A percentile compares a stretch with the other conserved stretches of the same genome.
These are phyloP conservation scores for Eimeria maxima DNA, from an alignment of 169 alveolate species.

Conservation along the genomic window DNA sequence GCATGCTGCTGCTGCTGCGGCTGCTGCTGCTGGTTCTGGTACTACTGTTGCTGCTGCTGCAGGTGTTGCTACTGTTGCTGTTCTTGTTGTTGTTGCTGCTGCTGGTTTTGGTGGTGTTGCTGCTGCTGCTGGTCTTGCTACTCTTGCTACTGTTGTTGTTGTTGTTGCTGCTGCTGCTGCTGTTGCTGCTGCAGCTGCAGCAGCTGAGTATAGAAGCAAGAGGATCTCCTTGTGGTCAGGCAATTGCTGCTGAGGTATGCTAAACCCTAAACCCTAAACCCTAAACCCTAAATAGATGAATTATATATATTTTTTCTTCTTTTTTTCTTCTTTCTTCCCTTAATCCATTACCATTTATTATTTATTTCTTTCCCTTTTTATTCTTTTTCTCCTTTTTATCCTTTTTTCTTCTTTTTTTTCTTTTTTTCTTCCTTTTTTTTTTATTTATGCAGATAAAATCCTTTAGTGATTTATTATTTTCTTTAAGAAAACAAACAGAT, in stretches of 20 bases:
- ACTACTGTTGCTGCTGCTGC: neutral
- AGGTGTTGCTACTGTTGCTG: neutral
- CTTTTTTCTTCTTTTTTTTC: no score
- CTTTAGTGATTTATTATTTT: no score
- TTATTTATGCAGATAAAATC: no score
- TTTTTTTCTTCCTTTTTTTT: no score
- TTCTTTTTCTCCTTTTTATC: no score
- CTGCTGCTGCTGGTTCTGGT: neutral
- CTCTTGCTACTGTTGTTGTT: neutral
- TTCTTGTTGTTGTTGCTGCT: neutral
- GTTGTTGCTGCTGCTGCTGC: neutral
- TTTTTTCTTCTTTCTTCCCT: no score
- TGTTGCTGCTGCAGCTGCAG: slow-evolving; percentile 51
- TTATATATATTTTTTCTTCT: no score
- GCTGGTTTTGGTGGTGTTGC: neutral
- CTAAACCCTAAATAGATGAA: neutral
- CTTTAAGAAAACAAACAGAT: no score
- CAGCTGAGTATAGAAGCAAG: slow-evolving; percentile 27
- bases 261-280: slow-evolving; percentile 22
- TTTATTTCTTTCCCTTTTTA: no score
- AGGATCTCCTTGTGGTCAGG: slow-evolving; percentile 55
- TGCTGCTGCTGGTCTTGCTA: slow-evolving; percentile 13
- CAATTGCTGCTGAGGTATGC: slow-evolving; percentile 22
- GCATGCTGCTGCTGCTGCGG: neutral
- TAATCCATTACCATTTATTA: no score